Evolutionary conservation across 345 rosid genomes (phyloP).

Genomic region (Theobroma cacao): DNA sequence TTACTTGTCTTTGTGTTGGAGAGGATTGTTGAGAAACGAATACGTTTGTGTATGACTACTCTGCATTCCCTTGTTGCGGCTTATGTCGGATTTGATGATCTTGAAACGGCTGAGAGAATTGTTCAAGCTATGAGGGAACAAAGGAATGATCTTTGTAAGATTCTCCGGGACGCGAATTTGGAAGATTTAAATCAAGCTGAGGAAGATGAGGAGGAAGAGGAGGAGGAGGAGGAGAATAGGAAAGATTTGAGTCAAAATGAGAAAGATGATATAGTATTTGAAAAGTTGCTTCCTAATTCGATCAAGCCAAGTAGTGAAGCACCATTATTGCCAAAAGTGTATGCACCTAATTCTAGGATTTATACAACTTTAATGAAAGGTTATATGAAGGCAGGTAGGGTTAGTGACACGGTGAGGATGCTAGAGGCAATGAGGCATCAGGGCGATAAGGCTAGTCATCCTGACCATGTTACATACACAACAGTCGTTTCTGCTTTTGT

Average conservation of each 20-base stretch:
- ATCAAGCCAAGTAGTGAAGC: slow-evolving; percentile 39
- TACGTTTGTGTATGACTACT: slow-evolving; percentile 72
- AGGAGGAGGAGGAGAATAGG: slow-evolving; percentile 1
- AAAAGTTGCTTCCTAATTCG: slow-evolving; percentile 69
- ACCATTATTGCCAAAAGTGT: slow-evolving; percentile 61
- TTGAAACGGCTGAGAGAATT: slow-evolving; percentile 66
- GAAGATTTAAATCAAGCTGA: slow-evolving; percentile 44
- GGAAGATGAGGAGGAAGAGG: slow-evolving; percentile 30
- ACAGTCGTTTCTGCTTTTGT: slow-evolving; percentile 88
- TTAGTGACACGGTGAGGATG: slow-evolving; percentile 65
- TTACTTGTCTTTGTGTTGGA: slow-evolving; percentile 79
- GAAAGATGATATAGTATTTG: slow-evolving; percentile 33
- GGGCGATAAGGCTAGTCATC: slow-evolving; percentile 63
- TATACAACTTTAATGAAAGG: slow-evolving; percentile 96
- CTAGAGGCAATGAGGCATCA: slow-evolving; percentile 84
- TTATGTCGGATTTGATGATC: slow-evolving; percentile 86
- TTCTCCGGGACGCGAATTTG: slow-evolving; percentile 52
- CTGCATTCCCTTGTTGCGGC: slow-evolving; percentile 87
- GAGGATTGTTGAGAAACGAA: slow-evolving; percentile 49
- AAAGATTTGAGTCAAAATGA: slow-evolving; percentile 15
- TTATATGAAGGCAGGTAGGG: slow-evolving; percentile 83
- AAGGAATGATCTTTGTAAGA: slow-evolving; percentile 77
- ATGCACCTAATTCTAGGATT: slow-evolving; percentile 69
- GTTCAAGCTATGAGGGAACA: slow-evolving; percentile 90
- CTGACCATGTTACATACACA: slow-evolving; percentile 89